These are phyloP conservation scores for Talaromyces verruculosus DNA, from an alignment of 2,329 filamentous ascomycete species.

Conservation along the genomic window DNA sequence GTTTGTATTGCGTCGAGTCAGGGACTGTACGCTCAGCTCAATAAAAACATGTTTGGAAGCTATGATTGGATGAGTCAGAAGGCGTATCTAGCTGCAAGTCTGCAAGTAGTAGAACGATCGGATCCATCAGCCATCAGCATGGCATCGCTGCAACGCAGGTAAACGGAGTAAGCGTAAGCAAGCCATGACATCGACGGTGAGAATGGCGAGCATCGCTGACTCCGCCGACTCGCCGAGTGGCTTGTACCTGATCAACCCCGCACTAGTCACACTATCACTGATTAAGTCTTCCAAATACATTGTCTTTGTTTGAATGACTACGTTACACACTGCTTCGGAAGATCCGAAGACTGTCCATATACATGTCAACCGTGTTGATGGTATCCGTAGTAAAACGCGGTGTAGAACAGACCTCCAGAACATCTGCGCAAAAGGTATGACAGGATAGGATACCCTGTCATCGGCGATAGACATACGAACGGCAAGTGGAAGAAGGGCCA, in stretches of 20 bases:
- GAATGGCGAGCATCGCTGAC: slow-evolving; percentile 8
- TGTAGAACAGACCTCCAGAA: background rate
- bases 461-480: background rate
- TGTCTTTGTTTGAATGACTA: background rate
- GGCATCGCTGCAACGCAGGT: background rate
- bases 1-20: background rate
- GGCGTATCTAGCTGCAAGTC: background rate
- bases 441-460: background rate
- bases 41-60: background rate
- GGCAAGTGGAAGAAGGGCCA: background rate
- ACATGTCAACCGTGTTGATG: background rate
- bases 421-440: background rate
- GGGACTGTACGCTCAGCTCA: background rate
- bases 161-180: background rate
- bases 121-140: background rate
- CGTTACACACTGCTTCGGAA: background rate
- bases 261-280: background rate
- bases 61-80: slow-evolving; percentile 2
- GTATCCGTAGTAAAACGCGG: background rate
- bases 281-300: background rate
- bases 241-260: slow-evolving; percentile 17
- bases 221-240: slow-evolving; percentile 2
- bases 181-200: background rate
- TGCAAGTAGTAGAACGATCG: background rate
- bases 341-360: background rate